Base-by-base conservation (phyloP, 2,329 filamentous ascomycete genomes). In the Pyricularia pennisetigena region DNA sequence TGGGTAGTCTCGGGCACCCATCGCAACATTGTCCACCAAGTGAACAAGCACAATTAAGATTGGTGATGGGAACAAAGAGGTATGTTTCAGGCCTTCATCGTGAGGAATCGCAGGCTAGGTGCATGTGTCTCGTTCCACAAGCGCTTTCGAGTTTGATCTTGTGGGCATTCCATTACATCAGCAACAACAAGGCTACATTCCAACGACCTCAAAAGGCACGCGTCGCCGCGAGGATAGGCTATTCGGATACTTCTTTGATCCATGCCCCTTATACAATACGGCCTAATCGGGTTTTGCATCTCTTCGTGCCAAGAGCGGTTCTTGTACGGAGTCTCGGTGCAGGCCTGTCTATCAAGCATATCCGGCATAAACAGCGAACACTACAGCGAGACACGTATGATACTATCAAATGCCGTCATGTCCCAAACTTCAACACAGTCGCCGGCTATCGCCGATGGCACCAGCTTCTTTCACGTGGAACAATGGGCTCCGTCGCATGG, bases 401-500 rank as follows among this genome's bases (percentile, higher is more conserved):
- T n/a, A n/a, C 5, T 54, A n/a, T n/a, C 41, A 20, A 12, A 2
- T 23, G 14, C 6, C 20, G 30, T 16, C 65, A 67, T 67, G 65
- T 30, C 28, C 49, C 57, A 30, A 9, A 14, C 65, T 4, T 32
- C 29, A n/a, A 61, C 20, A 10, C 57, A 29, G 24, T 4, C 26
- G 41, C 26, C 65, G 23, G 10, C 49, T 16, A 26, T 62, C 28
- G 26, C 54, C 49, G 26, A 59, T 28, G 4, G 28, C 26, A 12
- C 29, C 26, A 30, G 24, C 49, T 4, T 20, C 32, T 67, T 68
- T 26, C 26, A 64, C 0, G 24, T 41, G 41, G 24, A 65, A 35
- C 35, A 32, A 24, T 69, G 65, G 65, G 41, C 61, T 30, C 57
- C 65, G 12, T 54, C 65, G 26, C 68, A 67, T 61, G 59, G 57